Conservation (phyloP, 805 yeast species). For the Naumovozyma dairenensis region DNA sequence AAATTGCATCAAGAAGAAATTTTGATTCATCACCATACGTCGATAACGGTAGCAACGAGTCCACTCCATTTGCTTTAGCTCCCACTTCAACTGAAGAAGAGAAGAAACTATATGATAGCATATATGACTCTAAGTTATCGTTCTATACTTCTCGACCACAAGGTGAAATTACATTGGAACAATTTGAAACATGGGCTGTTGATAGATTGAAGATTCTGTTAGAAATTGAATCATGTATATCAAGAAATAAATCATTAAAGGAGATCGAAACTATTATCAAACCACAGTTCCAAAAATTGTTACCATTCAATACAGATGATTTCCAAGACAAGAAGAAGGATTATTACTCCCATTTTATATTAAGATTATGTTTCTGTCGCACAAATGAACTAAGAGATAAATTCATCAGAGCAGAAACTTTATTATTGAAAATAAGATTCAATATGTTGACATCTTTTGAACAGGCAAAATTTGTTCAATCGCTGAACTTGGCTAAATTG, state of each 20-base stretch:
- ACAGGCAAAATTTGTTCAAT: slow-evolving; percentile 58
- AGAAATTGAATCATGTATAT: slow-evolving; percentile 69
- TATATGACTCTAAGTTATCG: slow-evolving; percentile 55
- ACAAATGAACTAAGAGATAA: slow-evolving; percentile 72
- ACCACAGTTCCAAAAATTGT: slow-evolving; percentile 50
- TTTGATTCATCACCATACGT: slow-evolving; percentile 32
- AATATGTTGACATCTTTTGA: slow-evolving; percentile 52
- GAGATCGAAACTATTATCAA: slow-evolving; percentile 59
- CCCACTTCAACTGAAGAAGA: slow-evolving; percentile 23
- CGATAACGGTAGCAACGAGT: slow-evolving; percentile 12
- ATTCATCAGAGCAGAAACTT: slow-evolving; percentile 67
- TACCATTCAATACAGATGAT: slow-evolving; percentile 45
- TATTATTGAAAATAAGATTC: slow-evolving; percentile 66
- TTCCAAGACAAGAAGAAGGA: slow-evolving; percentile 71
- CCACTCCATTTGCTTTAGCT: slow-evolving; percentile 18
- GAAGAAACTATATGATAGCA: slow-evolving; percentile 27
- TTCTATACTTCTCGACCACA: slow-evolving; percentile 71
- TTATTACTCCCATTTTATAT: slow-evolving; percentile 81
- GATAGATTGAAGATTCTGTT: slow-evolving; percentile 76
- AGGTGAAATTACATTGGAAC: slow-evolving; percentile 80
- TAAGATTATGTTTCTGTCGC: slow-evolving; percentile 84
- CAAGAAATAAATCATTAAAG: slow-evolving; percentile 50
- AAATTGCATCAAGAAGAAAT: slow-evolving; percentile 64
- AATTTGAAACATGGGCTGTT: slow-evolving; percentile 93
- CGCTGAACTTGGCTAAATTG: slow-evolving; percentile 57